These are phyloP conservation scores for Epithemia pelagica DNA, from an alignment of 108 stramenopile genomes.

Conservation along the genomic window DNA sequence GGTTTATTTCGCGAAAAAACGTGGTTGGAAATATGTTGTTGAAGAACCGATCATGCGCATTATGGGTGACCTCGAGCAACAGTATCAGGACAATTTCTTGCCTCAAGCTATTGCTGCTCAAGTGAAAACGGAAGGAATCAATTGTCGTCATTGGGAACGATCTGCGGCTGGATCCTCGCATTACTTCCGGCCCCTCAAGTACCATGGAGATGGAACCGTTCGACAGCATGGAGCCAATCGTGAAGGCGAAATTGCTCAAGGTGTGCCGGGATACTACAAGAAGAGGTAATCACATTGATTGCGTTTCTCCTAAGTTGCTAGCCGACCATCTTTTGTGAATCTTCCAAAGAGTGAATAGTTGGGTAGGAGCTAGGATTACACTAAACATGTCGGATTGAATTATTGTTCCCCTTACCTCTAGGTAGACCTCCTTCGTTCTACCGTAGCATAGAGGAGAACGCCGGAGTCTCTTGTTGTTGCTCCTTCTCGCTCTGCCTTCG, in stretches of 20 bases:
- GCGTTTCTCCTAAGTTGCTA: too few species aligned
- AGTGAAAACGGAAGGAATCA: slow-evolving; percentile 54
- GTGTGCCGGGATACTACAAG: slow-evolving; percentile 67
- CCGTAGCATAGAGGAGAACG: too few species aligned
- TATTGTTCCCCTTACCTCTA: too few species aligned
- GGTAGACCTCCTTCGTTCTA: too few species aligned
- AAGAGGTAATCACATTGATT: slow-evolving; percentile 65
- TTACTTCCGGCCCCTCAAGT: slow-evolving; percentile 82
- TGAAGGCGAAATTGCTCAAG: slow-evolving; percentile 38
- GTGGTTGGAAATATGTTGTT: slow-evolving; percentile 88
- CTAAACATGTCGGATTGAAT: too few species aligned
- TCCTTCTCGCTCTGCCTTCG: too few species aligned
- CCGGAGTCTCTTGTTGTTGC: too few species aligned
- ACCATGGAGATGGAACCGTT: slow-evolving; percentile 78
- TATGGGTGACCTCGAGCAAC: slow-evolving; percentile 53
- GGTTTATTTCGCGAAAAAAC: slow-evolving; percentile 84
- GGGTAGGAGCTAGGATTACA: neutral
- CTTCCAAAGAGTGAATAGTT: neutral
- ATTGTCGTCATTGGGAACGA: slow-evolving; percentile 75
- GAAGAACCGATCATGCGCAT: slow-evolving; percentile 63
- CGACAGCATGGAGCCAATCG: slow-evolving; percentile 75
- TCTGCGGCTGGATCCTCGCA: slow-evolving; percentile 58
- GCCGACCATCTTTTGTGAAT: neutral
- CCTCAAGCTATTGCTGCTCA: slow-evolving; percentile 54
- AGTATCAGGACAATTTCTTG: slow-evolving; percentile 88